phyloP scores from a whole-genome alignment of 192 early-diverging fungal genomes.

The Linnemannia schmuckeri region DNA sequence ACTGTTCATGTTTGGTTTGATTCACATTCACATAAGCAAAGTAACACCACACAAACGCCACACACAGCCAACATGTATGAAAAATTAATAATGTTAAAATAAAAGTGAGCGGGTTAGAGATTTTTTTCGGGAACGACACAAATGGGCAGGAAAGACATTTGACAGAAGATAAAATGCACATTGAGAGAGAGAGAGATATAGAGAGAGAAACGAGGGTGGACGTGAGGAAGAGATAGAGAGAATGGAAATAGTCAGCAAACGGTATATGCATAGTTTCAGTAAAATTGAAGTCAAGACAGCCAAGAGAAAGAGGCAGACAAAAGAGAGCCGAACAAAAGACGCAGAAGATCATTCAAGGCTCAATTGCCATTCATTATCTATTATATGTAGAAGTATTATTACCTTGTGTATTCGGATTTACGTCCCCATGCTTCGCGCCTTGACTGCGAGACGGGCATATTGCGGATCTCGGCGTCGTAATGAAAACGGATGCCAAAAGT shows the following conservation, averaged over 20 bases:
- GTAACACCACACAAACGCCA: not conserved
- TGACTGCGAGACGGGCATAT: slow-evolving; percentile 57
- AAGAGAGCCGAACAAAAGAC: not conserved
- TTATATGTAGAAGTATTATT: not conserved
- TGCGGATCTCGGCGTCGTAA: slow-evolving; percentile 66
- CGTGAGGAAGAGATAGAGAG: not conserved
- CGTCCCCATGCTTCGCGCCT: slow-evolving; percentile 61
- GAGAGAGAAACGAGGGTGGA: not conserved
- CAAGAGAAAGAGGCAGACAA: not conserved
- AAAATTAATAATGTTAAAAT: not conserved
- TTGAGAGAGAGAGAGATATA: too few species aligned
- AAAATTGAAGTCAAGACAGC: not conserved
- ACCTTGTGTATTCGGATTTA: slow-evolving; percentile 46
- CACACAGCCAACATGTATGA: not conserved
- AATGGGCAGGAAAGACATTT: slow-evolving; percentile 1
- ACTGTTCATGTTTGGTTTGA: not conserved
- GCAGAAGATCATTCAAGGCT: not conserved
- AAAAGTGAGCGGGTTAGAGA: not conserved
- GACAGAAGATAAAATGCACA: not conserved
- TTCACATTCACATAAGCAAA: not conserved
- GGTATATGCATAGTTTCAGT: slow-evolving; percentile 2
- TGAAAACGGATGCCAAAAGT: slow-evolving; percentile 63
- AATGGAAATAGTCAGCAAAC: not conserved
- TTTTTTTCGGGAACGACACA: slow-evolving; percentile 4
- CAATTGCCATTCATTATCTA: not conserved